These are phyloP conservation scores for Hypoxylon cercidicola DNA, from an alignment of 495 filamentous ascomycete species.

Conservation along the genomic window DNA sequence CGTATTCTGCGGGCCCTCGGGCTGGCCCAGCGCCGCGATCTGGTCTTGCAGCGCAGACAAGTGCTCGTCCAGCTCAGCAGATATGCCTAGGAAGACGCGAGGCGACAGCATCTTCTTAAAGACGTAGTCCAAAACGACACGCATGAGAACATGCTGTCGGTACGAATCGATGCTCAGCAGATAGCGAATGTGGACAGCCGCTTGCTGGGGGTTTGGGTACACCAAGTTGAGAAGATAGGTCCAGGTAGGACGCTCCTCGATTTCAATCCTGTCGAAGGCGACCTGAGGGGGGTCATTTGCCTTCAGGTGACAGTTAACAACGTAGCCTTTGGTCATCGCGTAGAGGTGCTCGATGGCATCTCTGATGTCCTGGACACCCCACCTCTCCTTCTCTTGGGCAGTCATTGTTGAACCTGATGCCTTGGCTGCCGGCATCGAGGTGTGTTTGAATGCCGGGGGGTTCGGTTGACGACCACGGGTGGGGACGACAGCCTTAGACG, in stretches of 20 bases:
- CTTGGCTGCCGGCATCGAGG: no score
- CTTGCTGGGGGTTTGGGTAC: background rate
- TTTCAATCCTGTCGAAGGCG: background rate
- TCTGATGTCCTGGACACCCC: conserved; percentile 11
- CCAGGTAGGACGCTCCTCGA: conserved; percentile 22
- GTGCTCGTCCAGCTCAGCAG: conserved; percentile 7
- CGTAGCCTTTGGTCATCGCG: conserved; percentile 24
- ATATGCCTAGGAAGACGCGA: conserved; percentile 22
- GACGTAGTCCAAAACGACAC: conserved; percentile 25
- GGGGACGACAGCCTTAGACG: no score
- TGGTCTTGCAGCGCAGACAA: conserved; percentile 17
- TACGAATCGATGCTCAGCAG: conserved; percentile 9
- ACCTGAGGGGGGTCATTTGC: background rate
- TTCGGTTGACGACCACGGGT: no score
- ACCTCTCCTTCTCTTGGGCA: conserved; percentile 6
- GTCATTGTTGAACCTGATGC: no score
- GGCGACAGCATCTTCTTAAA: conserved; percentile 36
- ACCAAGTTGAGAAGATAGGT: conserved; percentile 18
- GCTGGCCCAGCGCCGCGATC: conserved; percentile 5
- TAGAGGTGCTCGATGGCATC: conserved; percentile 13
- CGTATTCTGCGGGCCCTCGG: background rate
- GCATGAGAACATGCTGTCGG: conserved; percentile 26
- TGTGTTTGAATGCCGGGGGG: no score
- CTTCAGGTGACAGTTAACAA: conserved; percentile 22
- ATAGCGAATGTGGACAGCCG: conserved; percentile 11